Evolutionary conservation across 345 rosid species (phyloP), one percentile per base, ranked within the genome.

Genomic region (Trapa incisa): DNA sequence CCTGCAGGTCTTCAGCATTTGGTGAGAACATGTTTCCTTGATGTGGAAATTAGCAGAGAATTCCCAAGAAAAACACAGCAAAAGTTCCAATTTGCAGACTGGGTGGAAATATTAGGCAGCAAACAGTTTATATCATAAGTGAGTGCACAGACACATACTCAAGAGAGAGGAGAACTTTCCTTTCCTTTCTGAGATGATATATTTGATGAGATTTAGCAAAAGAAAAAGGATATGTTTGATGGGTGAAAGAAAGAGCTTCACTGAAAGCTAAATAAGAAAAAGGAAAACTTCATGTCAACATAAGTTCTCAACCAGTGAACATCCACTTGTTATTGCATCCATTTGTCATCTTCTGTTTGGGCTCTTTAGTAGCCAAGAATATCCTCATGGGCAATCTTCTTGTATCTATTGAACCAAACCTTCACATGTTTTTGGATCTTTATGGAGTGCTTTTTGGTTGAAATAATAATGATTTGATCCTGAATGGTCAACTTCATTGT

Each of bases 341-440:
- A 45, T 75, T 75, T 83, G 89, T 80, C 85, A 13, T 76, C 60
- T 35, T 60, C 45, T 70, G 43, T 8, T 41, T 41, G 43, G 43
- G 43, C 43, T 2, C 43, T 41, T 41, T 41, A 41, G 43, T 60
- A 58, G 66, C 64, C 61, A 78, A 75, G 72, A 67, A 64, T 63
- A 43, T 38, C 64, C 70, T 50, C 61, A 22, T 39, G 39, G 33
- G 14, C 67, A 70, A 45, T 67, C 52, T 69, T 50, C 61, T 70
- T 67, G 58, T 45, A 54, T 15, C 29, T 37, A 50, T 32, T 22
- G 61, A 43, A 69, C 77, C 74, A 67, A 75, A 68, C 50, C 67
- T 68, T 68, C 79, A 72, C 75, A 77, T 76, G 83, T 47, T 70
- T 37, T 66, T 70, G 70, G 61, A 64, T 41, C 54, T 71, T 43